phyloP scores from a whole-genome alignment of 2,329 filamentous ascomycete species.

The Calonectria naviculata region DNA sequence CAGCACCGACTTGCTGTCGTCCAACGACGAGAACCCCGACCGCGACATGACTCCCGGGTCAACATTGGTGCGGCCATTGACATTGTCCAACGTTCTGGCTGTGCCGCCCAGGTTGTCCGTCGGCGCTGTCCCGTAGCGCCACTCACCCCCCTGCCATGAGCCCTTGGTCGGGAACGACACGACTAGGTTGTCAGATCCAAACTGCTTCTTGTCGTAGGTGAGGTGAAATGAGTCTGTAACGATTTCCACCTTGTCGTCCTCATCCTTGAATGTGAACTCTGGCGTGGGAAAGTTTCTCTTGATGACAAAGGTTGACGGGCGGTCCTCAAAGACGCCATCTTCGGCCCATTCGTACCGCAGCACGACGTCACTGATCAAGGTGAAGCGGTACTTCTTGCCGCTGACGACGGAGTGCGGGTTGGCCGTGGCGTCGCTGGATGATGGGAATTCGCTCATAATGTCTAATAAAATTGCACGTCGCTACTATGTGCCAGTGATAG shows the following conservation, averaged over 20 bases:
- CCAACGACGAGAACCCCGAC: constrained; percentile 62
- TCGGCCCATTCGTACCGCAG: constrained; percentile 72
- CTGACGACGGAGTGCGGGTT: constrained; percentile 28
- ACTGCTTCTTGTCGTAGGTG: constrained; percentile 67
- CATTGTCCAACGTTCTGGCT: constrained; percentile 64
- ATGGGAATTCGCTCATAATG: constrained; percentile 34
- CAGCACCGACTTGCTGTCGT: constrained; percentile 67
- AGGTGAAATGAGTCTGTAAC: constrained; percentile 66
- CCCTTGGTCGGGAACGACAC: constrained; percentile 55
- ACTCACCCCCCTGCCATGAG: constrained; percentile 51
- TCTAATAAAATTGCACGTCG: neutral
- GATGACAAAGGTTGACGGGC: constrained; percentile 70
- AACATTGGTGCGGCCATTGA: constrained; percentile 61
- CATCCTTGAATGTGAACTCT: constrained; percentile 59
- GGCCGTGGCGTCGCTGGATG: constrained; percentile 31
- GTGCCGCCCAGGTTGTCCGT: constrained; percentile 57
- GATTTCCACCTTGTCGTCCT: constrained; percentile 61
- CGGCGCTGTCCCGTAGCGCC: constrained; percentile 58
- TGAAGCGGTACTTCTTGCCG: constrained; percentile 65
- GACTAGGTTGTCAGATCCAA: constrained; percentile 61
- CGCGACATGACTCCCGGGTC: constrained; percentile 62
- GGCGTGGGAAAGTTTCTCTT: constrained; percentile 57
- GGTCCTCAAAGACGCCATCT: constrained; percentile 70
- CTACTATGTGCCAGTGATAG: neutral
- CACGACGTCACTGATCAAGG: constrained; percentile 65